Base-by-base conservation (phyloP, 176 grass and related monocot species). In the Oryza longistaminata region DNA sequence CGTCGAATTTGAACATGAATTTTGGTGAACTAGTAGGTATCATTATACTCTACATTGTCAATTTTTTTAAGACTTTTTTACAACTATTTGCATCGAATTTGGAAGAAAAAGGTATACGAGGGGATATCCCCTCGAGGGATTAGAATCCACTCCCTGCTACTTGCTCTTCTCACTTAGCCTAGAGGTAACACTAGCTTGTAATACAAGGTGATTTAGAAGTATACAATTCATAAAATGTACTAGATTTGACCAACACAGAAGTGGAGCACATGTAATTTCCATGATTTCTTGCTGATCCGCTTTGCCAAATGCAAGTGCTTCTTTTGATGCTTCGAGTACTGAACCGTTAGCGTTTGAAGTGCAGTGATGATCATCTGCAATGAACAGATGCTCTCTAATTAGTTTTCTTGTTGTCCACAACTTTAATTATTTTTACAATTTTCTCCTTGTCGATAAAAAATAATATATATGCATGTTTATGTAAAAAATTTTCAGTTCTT, bases 91-190 rank as follows among this genome's bases (percentile, higher is more conserved):
- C n/a, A n/a, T n/a, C n/a, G n/a, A n/a, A n/a, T n/a, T n/a, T n/a
- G n/a, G n/a, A n/a, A n/a, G n/a, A n/a, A n/a, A n/a, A n/a, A n/a
- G n/a, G n/a, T n/a, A n/a, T n/a, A n/a, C n/a, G n/a, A n/a, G n/a
- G n/a, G n/a, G n/a, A n/a, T n/a, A n/a, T n/a, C n/a, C n/a, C n/a
- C n/a, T n/a, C n/a, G n/a, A n/a, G n/a, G n/a, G n/a, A n/a, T n/a
- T n/a, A n/a, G n/a, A n/a, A n/a, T n/a, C n/a, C n/a, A n/a, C n/a
- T n/a, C n/a, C n/a, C n/a, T 37, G 4, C 35, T 68, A 69, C 65
- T 69, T 80, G 27, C 78, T 50, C 78, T 80, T 81, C 78, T 52
- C 49, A 52, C 78, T 81, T 81, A 14, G 65, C 78, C 78, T 81
- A 69, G 68, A 53, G 78, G 78, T 50, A 68, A 81, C 77, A 79